phyloP scores from a whole-genome alignment of 2,329 filamentous ascomycete genomes.

The Fusarium sp. region DNA sequence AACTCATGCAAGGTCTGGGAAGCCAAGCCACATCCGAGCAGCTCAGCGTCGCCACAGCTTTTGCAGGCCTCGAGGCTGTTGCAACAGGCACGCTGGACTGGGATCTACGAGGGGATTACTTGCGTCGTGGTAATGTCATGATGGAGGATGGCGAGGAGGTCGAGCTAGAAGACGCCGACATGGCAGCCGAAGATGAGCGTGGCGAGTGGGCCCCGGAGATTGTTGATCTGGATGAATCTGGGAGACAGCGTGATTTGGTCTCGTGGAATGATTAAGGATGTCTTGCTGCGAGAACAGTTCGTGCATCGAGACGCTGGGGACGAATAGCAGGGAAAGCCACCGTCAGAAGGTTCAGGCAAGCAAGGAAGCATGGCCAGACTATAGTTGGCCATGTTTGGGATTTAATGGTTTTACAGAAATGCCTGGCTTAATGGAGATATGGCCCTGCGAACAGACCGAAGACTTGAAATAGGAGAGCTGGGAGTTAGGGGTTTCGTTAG shows the following conservation, averaged over 20 bases:
- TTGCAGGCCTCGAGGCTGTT: slow-evolving; percentile 52
- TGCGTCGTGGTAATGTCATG: slow-evolving; percentile 61
- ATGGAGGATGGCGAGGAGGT: slow-evolving; percentile 66
- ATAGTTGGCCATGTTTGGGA: not conserved
- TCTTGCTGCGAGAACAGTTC: slow-evolving; percentile 7
- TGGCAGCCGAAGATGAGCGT: slow-evolving; percentile 65
- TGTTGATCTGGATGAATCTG: slow-evolving; percentile 64
- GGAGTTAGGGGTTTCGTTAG: slow-evolving; percentile 2
- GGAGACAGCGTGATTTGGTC: slow-evolving; percentile 63
- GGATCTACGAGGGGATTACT: slow-evolving; percentile 65
- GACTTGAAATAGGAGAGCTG: slow-evolving; percentile 2
- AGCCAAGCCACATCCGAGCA: slow-evolving; percentile 54
- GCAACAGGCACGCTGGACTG: slow-evolving; percentile 60
- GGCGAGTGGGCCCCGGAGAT: slow-evolving; percentile 66
- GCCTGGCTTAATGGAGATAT: not conserved
- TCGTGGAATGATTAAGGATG: slow-evolving; percentile 57
- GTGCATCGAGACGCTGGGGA: not conserved
- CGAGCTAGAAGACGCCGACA: slow-evolving; percentile 60
- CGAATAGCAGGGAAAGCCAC: not conserved
- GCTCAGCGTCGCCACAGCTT: slow-evolving; percentile 59
- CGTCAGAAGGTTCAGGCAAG: not conserved
- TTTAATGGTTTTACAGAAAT: not conserved
- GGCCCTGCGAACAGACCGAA: not conserved
- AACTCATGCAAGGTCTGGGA: slow-evolving; percentile 55
- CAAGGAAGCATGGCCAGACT: not conserved